These are phyloP conservation scores for Aegilops tauschii DNA, from an alignment of 176 grass and related monocot genomes.

Conservation along the genomic window DNA sequence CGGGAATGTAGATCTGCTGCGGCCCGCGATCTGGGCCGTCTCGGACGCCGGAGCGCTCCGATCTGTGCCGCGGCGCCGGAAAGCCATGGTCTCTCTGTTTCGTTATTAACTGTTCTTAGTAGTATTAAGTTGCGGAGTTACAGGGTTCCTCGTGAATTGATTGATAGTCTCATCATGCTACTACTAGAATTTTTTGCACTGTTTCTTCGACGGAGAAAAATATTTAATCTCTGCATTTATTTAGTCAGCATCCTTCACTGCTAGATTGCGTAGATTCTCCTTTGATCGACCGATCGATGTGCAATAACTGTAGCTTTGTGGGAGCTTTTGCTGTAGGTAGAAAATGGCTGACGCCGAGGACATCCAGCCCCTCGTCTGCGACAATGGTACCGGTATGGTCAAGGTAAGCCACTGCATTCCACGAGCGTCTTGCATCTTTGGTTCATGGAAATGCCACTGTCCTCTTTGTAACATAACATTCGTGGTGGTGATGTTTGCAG, in stretches of 20 bases:
- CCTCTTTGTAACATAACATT: neutral
- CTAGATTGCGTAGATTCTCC: neutral
- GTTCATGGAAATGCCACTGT: neutral
- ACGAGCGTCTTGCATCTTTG: neutral
- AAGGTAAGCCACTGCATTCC: constrained; percentile 40
- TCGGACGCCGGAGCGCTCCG: constrained; percentile 10
- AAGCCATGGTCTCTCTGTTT: neutral
- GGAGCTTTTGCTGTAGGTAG: constrained; percentile 43
- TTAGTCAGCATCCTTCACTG: neutral
- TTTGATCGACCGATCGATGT: neutral
- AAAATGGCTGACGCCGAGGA: constrained; percentile 70
- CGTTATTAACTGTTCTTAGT: neutral
- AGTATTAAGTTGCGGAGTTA: neutral
- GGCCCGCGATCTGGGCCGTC: constrained; percentile 35
- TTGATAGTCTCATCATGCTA: neutral
- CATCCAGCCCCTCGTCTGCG: constrained; percentile 77
- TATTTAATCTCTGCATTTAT: neutral
- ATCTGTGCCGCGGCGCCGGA: neutral
- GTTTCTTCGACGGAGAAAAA: neutral
- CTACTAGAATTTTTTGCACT: neutral
- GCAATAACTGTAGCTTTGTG: constrained; percentile 13
- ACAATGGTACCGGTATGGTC: constrained; percentile 81
- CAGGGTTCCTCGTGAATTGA: neutral
- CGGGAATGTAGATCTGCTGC: constrained; percentile 39
- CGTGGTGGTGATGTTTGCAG: neutral